Percentiles rank a stretch among this genome's conserved stretches.
phyloP scores from a whole-genome alignment of 495 filamentous ascomycete genomes.

The Penicillium roqueforti region DNA sequence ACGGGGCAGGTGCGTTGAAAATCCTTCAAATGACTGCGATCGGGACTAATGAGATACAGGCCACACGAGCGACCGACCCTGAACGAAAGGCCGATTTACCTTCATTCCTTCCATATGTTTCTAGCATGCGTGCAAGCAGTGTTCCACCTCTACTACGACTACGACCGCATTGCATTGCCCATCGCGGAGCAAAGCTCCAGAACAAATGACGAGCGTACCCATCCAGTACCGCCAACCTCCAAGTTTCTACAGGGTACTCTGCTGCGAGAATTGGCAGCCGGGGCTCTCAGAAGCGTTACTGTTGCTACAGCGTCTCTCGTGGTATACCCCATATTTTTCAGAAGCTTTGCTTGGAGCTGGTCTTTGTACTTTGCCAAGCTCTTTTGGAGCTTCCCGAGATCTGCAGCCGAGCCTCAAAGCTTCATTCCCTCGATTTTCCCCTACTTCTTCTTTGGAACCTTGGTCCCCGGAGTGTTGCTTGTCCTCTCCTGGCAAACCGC shows the following conservation, averaged over 20 bases:
- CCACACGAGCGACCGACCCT: conserved; percentile 68
- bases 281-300: conserved; percentile 39
- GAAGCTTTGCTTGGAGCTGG: conserved; percentile 60
- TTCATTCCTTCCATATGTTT: conserved; percentile 64
- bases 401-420: conserved; percentile 54
- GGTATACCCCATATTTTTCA: conserved; percentile 62
- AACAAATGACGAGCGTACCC: conserved; percentile 34
- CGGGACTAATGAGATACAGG: conserved; percentile 26
- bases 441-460: conserved; percentile 56
- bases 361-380: conserved; percentile 64
- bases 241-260: conserved; percentile 31
- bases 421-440: conserved; percentile 52
- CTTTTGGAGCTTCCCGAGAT: conserved; percentile 69
- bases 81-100: conserved; percentile 83
- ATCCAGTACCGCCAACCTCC: conserved; percentile 31
- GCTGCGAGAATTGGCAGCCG: conserved; percentile 22
- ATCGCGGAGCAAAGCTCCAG: conserved; percentile 35
- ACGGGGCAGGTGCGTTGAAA: conserved; percentile 51
- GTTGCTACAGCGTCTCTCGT: conserved; percentile 45
- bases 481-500: conserved; percentile 66
- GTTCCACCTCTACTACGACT: conserved; percentile 68
- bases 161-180: conserved; percentile 62
- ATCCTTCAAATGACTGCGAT: not conserved
- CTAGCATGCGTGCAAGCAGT: conserved; percentile 66
- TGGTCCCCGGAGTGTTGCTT: conserved; percentile 62